phyloP scores from a whole-genome alignment of 1,284 basidiomycete species.

The Puccinia novopanici region DNA sequence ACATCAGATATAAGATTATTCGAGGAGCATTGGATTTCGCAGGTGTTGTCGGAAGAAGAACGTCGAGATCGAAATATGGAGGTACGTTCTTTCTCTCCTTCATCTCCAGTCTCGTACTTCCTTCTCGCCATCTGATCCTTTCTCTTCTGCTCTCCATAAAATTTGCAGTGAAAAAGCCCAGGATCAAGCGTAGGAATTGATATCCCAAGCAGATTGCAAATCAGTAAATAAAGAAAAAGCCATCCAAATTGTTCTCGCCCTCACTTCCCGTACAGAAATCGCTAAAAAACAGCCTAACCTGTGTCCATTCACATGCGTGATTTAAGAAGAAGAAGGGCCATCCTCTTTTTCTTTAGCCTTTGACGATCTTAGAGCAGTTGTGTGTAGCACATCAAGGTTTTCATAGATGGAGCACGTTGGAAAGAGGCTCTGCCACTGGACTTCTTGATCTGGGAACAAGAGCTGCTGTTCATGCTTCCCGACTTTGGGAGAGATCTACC shows the following conservation, averaged over 20 bases:
- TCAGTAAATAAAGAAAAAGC: neutral
- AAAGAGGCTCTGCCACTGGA: too few species aligned
- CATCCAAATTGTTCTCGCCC: too few species aligned
- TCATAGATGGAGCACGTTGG: too few species aligned
- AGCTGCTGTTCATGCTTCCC: too few species aligned
- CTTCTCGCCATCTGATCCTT: neutral
- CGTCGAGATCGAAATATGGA: slow-evolving; percentile 87
- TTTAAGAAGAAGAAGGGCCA: too few species aligned
- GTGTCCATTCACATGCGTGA: too few species aligned
- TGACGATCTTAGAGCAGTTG: too few species aligned
- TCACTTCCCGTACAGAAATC: neutral
- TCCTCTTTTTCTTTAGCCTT: too few species aligned
- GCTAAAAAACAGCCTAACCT: too few species aligned
- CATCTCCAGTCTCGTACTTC: neutral
- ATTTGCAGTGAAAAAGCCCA: slow-evolving; percentile 15
- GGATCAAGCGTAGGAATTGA: neutral
- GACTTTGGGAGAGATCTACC: too few species aligned
- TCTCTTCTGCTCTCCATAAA: neutral
- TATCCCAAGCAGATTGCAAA: neutral
- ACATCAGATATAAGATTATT: slow-evolving; percentile 83
- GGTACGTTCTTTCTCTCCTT: slow-evolving; percentile 64
- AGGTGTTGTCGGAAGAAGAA: slow-evolving; percentile 80
- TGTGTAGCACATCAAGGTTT: too few species aligned
- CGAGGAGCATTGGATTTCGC: slow-evolving; percentile 89
- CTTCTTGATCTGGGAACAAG: too few species aligned